These are phyloP conservation scores for Inonotus obliquus DNA, from an alignment of 1,284 basidiomycete genomes.

Conservation along the genomic window DNA sequence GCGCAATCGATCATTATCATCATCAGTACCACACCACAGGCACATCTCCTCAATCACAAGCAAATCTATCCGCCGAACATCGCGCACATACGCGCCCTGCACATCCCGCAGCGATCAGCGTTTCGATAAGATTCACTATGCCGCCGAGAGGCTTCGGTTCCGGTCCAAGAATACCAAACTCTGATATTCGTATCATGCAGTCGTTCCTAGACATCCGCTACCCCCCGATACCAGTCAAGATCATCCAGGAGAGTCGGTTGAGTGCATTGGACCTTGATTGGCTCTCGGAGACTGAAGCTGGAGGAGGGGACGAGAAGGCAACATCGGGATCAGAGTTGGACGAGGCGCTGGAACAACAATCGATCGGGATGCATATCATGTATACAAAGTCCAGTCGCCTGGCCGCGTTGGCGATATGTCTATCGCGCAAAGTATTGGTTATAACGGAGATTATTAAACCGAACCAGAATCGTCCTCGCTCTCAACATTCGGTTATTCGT, in stretches of 20 bases:
- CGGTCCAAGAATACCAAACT: not conserved
- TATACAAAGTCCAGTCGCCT: constrained; percentile 7
- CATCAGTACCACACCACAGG: not conserved
- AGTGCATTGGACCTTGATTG: not conserved
- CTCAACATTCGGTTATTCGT: not conserved
- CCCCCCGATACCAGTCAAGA: not conserved
- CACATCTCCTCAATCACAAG: not conserved
- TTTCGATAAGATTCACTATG: not conserved
- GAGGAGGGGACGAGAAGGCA: not conserved
- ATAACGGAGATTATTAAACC: constrained; percentile 2
- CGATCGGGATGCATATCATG: constrained; percentile 3
- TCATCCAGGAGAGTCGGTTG: not conserved
- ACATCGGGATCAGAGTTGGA: too few species aligned
- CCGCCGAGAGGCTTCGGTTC: not conserved
- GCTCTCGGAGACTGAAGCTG: not conserved
- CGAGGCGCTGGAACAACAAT: not conserved
- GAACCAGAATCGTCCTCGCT: not conserved
- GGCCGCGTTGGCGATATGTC: not conserved
- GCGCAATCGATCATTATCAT: not conserved
- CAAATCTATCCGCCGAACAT: not conserved
- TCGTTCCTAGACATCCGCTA: constrained; percentile 1
- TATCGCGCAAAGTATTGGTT: constrained; percentile 1
- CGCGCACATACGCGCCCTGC: too few species aligned
- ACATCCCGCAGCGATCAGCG: not conserved
- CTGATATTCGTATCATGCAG: not conserved